Percentiles rank a stretch among this genome's conserved stretches.
phyloP scores from a whole-genome alignment of 768 basidiomycete species.

The Boletus rufocinnamomeus region DNA sequence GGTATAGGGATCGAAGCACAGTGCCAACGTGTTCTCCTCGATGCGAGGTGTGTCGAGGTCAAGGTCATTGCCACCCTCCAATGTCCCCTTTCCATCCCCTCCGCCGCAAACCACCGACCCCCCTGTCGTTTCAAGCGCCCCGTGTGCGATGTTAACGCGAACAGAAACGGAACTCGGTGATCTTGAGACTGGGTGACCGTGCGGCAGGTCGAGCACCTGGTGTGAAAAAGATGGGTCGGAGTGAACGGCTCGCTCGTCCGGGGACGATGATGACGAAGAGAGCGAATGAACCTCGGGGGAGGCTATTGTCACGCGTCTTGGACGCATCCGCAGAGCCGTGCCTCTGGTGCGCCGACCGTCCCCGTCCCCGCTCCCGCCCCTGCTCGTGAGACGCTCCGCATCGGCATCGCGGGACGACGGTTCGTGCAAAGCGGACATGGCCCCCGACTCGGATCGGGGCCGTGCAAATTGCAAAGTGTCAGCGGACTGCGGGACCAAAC shows the following conservation, averaged over 20 bases:
- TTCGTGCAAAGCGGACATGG: background rate
- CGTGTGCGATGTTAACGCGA: background rate
- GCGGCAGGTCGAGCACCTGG: no score
- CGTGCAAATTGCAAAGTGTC: background rate
- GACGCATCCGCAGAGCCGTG: background rate
- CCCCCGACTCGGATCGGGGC: no score
- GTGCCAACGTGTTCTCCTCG: background rate
- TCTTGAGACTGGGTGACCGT: background rate
- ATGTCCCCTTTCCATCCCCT: background rate
- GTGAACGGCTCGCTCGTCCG: background rate
- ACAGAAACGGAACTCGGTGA: background rate
- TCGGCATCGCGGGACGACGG: background rate
- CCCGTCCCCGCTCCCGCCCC: background rate
- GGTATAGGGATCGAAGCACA: conserved; percentile 35
- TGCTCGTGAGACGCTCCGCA: no score
- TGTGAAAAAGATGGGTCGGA: background rate
- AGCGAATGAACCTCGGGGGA: background rate
- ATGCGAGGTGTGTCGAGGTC: background rate
- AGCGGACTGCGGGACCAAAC: background rate
- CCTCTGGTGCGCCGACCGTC: background rate
- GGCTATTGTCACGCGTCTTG: background rate
- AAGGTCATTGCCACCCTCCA: background rate
- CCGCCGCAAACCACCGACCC: background rate
- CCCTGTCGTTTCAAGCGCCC: background rate
- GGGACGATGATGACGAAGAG: background rate